Percentiles rank a stretch among this genome's conserved stretches.
These are phyloP conservation scores for Torulaspora microellipsoides DNA, from an alignment of 805 yeast species.

Conservation along the genomic window DNA sequence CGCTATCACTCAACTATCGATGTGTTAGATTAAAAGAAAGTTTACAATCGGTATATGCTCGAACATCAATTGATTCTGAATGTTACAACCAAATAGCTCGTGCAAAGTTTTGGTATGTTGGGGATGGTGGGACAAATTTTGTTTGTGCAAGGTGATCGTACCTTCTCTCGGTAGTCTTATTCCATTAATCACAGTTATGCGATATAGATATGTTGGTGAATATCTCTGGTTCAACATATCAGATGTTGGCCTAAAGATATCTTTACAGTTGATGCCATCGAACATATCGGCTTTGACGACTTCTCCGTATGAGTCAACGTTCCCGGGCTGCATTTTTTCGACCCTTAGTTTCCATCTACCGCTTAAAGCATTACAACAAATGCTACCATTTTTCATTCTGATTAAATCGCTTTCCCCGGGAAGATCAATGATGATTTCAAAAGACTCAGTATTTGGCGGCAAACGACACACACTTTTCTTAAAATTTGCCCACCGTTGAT, in stretches of 20 bases:
- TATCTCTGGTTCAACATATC: conserved; percentile 11
- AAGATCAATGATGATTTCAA: conserved; percentile 30
- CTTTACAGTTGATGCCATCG: conserved; percentile 6
- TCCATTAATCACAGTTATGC: conserved; percentile 24
- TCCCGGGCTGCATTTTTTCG: conserved; percentile 42
- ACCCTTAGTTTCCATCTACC: conserved; percentile 43
- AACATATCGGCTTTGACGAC: conserved; percentile 28
- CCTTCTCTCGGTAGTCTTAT: conserved; percentile 10
- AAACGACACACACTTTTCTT: conserved; percentile 11
- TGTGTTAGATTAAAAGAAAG: conserved; percentile 8
- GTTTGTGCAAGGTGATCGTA: conserved; percentile 8
- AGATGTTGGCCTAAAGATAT: conserved; percentile 3
- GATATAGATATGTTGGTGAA: conserved; percentile 15
- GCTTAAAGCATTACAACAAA: conserved; percentile 32
- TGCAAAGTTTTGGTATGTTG: conserved; percentile 4
- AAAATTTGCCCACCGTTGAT: conserved; percentile 28
- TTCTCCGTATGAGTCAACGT: conserved; percentile 39
- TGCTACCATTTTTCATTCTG: conserved; percentile 7
- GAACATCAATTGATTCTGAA: conserved; percentile 22
- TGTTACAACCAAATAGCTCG: conserved; percentile 20
- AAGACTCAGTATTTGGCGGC: conserved; percentile 24
- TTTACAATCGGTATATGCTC: conserved; percentile 29
- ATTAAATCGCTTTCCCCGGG: conserved; percentile 13
- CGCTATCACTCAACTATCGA: too few species aligned
- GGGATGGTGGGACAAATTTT: not conserved